A percentile compares a stretch with the other conserved stretches of the same genome.
These are phyloP conservation scores for Collybia nuda DNA, from an alignment of 768 basidiomycete species.

Conservation along the genomic window DNA sequence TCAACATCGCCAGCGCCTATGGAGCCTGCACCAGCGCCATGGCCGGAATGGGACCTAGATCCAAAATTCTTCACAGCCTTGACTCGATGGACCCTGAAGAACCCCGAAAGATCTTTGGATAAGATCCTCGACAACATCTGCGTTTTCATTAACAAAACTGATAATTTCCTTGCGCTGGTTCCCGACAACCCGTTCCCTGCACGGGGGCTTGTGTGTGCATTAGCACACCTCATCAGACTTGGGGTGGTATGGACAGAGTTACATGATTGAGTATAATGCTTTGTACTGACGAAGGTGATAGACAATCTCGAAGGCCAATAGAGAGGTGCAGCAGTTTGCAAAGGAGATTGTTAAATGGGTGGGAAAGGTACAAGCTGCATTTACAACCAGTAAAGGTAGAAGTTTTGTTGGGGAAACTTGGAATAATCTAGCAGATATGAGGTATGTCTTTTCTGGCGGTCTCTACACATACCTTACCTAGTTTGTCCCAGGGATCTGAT, in stretches of 20 bases:
- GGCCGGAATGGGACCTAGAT: constrained; percentile 13
- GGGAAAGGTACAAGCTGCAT: constrained; percentile 6
- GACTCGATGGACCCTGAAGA: not conserved
- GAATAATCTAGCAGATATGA: constrained; percentile 11
- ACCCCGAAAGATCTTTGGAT: constrained; percentile 7
- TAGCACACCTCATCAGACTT: constrained; percentile 12
- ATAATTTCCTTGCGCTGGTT: constrained; percentile 7
- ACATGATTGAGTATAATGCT: too few relatives aligned
- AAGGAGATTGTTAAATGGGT: constrained; percentile 14
- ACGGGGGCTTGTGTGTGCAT: constrained; percentile 6
- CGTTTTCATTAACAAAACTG: constrained; percentile 1
- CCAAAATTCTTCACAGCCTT: constrained; percentile 8
- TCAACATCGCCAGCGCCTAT: too few relatives aligned
- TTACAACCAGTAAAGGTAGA: not conserved
- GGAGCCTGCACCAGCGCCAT: too few relatives aligned
- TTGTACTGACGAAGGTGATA: too few relatives aligned
- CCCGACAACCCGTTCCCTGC: constrained; percentile 15
- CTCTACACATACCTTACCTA: not conserved
- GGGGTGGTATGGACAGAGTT: constrained; percentile 12
- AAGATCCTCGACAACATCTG: constrained; percentile 1
- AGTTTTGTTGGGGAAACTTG: constrained; percentile 13
- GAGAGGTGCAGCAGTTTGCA: constrained; percentile 10
- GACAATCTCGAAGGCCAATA: not conserved
- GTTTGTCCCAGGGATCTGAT: constrained; percentile 6
- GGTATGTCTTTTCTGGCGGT: too few relatives aligned